Conservation (phyloP, 495 filamentous ascomycete genomes). For the Staphylotrichum longicolle region DNA sequence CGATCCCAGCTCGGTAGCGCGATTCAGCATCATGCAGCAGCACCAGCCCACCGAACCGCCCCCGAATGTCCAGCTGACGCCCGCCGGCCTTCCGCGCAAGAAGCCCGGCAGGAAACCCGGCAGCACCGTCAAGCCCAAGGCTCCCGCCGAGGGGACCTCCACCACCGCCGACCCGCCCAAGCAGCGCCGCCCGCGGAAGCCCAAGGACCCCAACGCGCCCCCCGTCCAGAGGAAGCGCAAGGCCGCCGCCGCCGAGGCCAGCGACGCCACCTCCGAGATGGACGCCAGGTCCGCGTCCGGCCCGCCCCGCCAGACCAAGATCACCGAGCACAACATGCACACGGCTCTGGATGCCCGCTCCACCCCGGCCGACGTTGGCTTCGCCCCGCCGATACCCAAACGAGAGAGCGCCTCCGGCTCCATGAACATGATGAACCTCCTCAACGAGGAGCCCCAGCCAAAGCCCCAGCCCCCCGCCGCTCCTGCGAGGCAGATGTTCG, state of each 20-base stretch:
- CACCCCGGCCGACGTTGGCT: slow-evolving; percentile 21
- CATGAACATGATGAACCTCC: slow-evolving; percentile 53
- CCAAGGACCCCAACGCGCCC: slow-evolving; percentile 55
- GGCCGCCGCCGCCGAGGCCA: slow-evolving; percentile 36
- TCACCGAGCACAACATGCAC: slow-evolving; percentile 42
- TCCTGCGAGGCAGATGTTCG: slow-evolving; percentile 77
- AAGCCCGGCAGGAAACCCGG: slow-evolving; percentile 55
- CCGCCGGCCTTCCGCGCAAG: slow-evolving; percentile 47
- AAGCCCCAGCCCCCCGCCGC: slow-evolving; percentile 37
- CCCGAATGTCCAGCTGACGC: slow-evolving; percentile 39
- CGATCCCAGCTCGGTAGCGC: slow-evolving; percentile 34
- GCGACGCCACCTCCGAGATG: slow-evolving; percentile 28
- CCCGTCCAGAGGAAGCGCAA: slow-evolving; percentile 54
- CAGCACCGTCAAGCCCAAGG: slow-evolving; percentile 46
- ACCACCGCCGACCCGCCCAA: slow-evolving; percentile 48
- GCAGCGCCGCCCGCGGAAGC: slow-evolving; percentile 53
- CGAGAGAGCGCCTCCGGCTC: slow-evolving; percentile 42
- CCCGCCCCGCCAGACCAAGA: slow-evolving; percentile 37
- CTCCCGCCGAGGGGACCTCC: slow-evolving; percentile 43
- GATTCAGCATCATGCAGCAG: slow-evolving; percentile 36
- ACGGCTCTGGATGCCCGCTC: slow-evolving; percentile 33
- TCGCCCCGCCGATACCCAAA: slow-evolving; percentile 36
- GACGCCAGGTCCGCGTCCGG: slow-evolving; percentile 24
- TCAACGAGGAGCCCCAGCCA: slow-evolving; percentile 48
- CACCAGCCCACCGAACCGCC: slow-evolving; percentile 24